Evolutionary conservation across 371 early-diverging fungal genomes (phyloP).

Genomic region (Aphelidium insulamus): DNA sequence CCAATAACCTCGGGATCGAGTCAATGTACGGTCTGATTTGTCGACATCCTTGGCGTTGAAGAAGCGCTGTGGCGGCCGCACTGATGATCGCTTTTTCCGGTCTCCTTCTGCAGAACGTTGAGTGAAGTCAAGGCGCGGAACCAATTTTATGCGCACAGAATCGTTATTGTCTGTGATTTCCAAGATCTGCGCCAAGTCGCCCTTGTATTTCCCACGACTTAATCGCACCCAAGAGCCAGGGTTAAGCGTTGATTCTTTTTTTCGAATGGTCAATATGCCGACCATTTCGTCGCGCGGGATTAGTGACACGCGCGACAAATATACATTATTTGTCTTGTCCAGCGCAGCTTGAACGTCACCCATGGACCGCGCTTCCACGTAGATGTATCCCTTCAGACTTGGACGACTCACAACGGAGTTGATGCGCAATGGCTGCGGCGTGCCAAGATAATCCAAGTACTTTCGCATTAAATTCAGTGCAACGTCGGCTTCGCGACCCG

Average conservation of each 20-base stretch:
- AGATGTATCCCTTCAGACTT: constrained; percentile 80
- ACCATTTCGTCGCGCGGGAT: constrained; percentile 94
- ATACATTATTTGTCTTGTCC: constrained; percentile 41
- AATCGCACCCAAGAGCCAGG: constrained; percentile 78
- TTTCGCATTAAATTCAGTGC: constrained; percentile 61
- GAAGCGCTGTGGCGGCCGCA: constrained; percentile 36
- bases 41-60: constrained; percentile 48
- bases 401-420: constrained; percentile 70
- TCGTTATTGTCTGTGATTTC: constrained; percentile 58
- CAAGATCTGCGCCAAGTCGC: constrained; percentile 81
- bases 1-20: constrained; percentile 33
- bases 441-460: constrained; percentile 35
- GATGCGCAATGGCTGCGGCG: constrained; percentile 36
- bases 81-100: constrained; percentile 21
- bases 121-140: constrained; percentile 63
- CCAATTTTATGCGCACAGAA: constrained; percentile 50
- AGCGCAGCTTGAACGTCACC: constrained; percentile 44
- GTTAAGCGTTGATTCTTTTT: constrained; percentile 39
- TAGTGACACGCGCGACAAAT: constrained; percentile 43
- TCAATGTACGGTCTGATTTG: constrained; percentile 17
- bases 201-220: constrained; percentile 83
- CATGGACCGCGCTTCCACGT: constrained; percentile 75
- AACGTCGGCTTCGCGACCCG: constrained; percentile 73
- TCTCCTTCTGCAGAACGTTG: constrained; percentile 2
- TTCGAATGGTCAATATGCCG: constrained; percentile 60